phyloP scores from a whole-genome alignment of 1,139 yeast genomes.

The Candida sojae region DNA sequence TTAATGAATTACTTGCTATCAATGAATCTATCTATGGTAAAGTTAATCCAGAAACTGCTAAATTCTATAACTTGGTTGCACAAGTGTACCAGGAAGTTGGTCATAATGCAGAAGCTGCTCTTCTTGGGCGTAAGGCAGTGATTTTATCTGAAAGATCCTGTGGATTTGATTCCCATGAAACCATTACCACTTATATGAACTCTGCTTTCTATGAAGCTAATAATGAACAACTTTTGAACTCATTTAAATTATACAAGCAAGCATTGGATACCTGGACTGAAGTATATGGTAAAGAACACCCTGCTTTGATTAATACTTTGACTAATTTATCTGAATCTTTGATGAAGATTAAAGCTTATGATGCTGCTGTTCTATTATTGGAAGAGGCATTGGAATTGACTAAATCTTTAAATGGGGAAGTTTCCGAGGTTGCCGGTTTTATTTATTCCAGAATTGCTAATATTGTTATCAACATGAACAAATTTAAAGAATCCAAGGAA shows the following conservation, averaged over 20 bases:
- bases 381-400: conserved; percentile 50
- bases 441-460: conserved; percentile 69
- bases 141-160: conserved; percentile 74
- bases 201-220: conserved; percentile 72
- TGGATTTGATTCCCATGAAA: conserved; percentile 81
- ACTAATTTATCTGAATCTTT: conserved; percentile 65
- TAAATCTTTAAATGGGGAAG: conserved; percentile 51
- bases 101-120: conserved; percentile 59
- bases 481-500: conserved; percentile 55
- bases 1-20: conserved; percentile 69
- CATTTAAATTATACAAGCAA: conserved; percentile 63
- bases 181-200: conserved; percentile 71
- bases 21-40: conserved; percentile 85
- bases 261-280: conserved; percentile 59
- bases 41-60: conserved; percentile 79
- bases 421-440: conserved; percentile 60
- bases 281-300: conserved; percentile 62
- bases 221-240: conserved; percentile 58
- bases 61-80: conserved; percentile 65
- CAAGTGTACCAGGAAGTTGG: conserved; percentile 67
- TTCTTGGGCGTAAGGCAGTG: conserved; percentile 71
- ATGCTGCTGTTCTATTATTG: conserved; percentile 48
- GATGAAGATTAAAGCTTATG: conserved; percentile 46
- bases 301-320: conserved; percentile 66
- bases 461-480: conserved; percentile 53